A percentile compares a stretch with the other conserved stretches of the same genome.
phyloP scores from a whole-genome alignment of 148 eudicot genomes.

The Polygonum aviculare region DNA sequence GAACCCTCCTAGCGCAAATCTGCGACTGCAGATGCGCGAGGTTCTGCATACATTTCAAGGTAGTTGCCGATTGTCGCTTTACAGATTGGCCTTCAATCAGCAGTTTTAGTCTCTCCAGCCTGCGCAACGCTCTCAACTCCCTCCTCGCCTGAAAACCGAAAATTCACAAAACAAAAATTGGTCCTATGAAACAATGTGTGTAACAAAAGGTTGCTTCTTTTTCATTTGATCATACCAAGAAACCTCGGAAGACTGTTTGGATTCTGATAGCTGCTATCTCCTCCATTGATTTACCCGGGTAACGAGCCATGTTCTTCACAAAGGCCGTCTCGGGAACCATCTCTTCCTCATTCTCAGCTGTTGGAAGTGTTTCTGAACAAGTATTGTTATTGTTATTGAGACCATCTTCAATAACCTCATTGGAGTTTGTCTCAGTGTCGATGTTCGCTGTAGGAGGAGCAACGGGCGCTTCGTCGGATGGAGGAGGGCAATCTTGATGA shows the following conservation, averaged over 20 bases:
- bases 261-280: conserved; percentile 75
- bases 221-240: conserved; percentile 36
- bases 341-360: conserved; percentile 73
- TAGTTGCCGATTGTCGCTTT: conserved; percentile 66
- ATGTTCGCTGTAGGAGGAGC: conserved; percentile 13
- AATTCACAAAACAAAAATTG: neutral
- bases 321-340: conserved; percentile 73
- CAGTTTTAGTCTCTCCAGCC: conserved; percentile 74
- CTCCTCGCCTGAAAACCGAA: conserved; percentile 60
- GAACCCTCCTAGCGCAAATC: conserved; percentile 56
- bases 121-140: conserved; percentile 69
- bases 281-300: conserved; percentile 53
- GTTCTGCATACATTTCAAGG: conserved; percentile 83
- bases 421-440: conserved; percentile 35
- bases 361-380: conserved; percentile 63
- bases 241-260: conserved; percentile 70
- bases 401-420: conserved; percentile 35
- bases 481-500: conserved; percentile 19
- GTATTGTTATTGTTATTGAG: conserved; percentile 39
- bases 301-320: conserved; percentile 33
- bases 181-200: neutral
- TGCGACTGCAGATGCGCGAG: conserved; percentile 79
- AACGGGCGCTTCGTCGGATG: conserved; percentile 18
- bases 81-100: conserved; percentile 76
- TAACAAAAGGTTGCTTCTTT: neutral